Evolutionary conservation across 495 filamentous ascomycete species (phyloP), one percentile per base, ranked within the genome.

Genomic region (Trichoderma erinaceum): DNA sequence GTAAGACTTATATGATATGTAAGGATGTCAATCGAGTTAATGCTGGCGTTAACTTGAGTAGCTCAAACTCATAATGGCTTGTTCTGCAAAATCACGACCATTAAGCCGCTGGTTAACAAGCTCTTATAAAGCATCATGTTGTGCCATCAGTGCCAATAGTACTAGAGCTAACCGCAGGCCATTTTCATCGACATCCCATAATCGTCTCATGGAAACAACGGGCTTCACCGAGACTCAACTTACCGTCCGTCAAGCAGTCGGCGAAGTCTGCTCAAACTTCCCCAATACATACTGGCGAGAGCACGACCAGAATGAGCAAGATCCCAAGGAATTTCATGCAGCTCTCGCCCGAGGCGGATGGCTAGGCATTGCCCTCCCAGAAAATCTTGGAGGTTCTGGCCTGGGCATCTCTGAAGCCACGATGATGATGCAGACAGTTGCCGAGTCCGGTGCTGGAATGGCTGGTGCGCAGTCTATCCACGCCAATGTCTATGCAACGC

Each of bases 361-460:
- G 89, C 84, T 95, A 21, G 90, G 91, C 8, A 92, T 93, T 71
- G 89, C 90, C 0, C 78, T 93, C 23, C 89, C 89, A 0, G 87
- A 90, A 74, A 82, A 86, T 10, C 83, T 91, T 0, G 90, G 91
- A 16, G 91, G 90, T 6, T 81, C 88, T 21, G 89, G 89, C 10
- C 77, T 95, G 50, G 91, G 90, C 73, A 91, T 93, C 64, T 89
- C 88, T 21, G 90, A 93, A 73, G 90, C 91, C 7, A 91, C 89
- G 2, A 90, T 92, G 85, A 91, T 93, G 89, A 83, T 93, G 80
- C 90, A 93, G 70, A 90, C 89, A 23, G 91, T 93, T 68, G 83
- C 89, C 23, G 89, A 92, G 78, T 85, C 85, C 38, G 90, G 90
- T 8, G 90, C 90, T 41, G 89, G 90, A 5, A 90, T 92, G 77